Evolutionary conservation across 1,139 yeast species (phyloP), one percentile per base, ranked within the genome.

Genomic region (Sugiyamaella japonica): DNA sequence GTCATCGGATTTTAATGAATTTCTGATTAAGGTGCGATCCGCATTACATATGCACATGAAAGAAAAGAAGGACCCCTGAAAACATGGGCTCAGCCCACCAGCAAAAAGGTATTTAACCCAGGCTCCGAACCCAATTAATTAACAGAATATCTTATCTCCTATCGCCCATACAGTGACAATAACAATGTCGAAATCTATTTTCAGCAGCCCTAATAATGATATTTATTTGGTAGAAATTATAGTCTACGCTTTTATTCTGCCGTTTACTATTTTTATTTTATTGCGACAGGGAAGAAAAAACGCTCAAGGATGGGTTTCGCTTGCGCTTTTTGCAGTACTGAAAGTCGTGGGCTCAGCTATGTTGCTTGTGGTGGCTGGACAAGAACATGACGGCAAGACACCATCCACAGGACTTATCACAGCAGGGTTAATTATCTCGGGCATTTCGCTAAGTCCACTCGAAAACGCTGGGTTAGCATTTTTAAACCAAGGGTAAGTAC

Each of bases 401-500:
- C 61, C 61, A 4, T 38, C 50, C 20, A 28, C 36, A 10, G 56
- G 53, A 9, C 42, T 56, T 12, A 38, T 58, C 23, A 48, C 48
- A 3, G 56, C 54, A 13, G 60, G 59, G 10, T 43, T 53, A 31
- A 46, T 58, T 28, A 17, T 59, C 28, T 48, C 52, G 5, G 28
- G 50, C n/a, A 54, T 58, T 37, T 54, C 61, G 1, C 36, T 56
- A 2, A 58, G 60, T 16, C 62, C 62, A 8, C 52, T 59, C 16
- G 53, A 52, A 31, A 47, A 49, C 25, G 58, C 61, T 5, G 56
- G 55, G 7, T 40, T 58, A 20, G 48, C 53, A 7, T 52, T 59
- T 39, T 20, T 56, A 8, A 23, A 9, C 20, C 36, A 50, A 38
- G 60, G 61, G 15, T 20, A 43, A 43, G 47, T 43, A 17, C 3